phyloP scores from a whole-genome alignment of 1,284 basidiomycete genomes.

The Exobasidium rhododendri region DNA sequence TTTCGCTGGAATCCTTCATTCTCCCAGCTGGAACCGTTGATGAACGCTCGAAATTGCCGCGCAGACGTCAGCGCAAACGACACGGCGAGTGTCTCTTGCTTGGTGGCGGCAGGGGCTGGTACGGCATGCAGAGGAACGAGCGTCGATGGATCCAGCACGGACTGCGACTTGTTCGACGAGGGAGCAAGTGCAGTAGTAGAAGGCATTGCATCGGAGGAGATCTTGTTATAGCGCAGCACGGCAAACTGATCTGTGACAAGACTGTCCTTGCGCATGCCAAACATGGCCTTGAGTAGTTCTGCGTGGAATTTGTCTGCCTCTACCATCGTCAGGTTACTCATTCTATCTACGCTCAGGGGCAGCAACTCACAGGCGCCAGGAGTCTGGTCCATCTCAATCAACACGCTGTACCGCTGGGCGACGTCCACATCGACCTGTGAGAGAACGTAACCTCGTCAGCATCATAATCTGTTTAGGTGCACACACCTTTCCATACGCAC shows the following conservation, averaged over 20 bases:
- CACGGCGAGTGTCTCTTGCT: constrained; percentile 27
- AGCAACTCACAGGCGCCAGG: constrained; percentile 17
- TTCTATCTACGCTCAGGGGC: too few relatives aligned
- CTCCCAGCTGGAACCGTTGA: constrained; percentile 28
- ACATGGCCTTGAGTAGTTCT: constrained; percentile 14
- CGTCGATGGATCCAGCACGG: constrained; percentile 22
- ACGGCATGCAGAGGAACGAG: constrained; percentile 22
- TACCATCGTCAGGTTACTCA: too few relatives aligned
- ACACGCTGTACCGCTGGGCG: constrained; percentile 24
- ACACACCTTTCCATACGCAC: background rate
- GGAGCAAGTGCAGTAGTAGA: background rate
- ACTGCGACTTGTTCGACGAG: constrained; percentile 14
- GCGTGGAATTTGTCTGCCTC: constrained; percentile 9
- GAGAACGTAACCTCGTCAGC: background rate
- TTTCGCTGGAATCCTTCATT: constrained; percentile 31
- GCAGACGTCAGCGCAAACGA: constrained; percentile 28
- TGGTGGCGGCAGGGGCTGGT: constrained; percentile 26
- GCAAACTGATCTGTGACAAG: constrained; percentile 5
- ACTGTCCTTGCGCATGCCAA: constrained; percentile 13
- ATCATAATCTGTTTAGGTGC: background rate
- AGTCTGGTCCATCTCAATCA: constrained; percentile 20
- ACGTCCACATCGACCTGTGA: constrained; percentile 16
- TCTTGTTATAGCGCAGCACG: constrained; percentile 4
- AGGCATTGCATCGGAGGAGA: background rate
- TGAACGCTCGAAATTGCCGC: constrained; percentile 30